Conservation (phyloP, 2,329 filamentous ascomycete genomes). For the Pseudogymnoascus sp. region DNA sequence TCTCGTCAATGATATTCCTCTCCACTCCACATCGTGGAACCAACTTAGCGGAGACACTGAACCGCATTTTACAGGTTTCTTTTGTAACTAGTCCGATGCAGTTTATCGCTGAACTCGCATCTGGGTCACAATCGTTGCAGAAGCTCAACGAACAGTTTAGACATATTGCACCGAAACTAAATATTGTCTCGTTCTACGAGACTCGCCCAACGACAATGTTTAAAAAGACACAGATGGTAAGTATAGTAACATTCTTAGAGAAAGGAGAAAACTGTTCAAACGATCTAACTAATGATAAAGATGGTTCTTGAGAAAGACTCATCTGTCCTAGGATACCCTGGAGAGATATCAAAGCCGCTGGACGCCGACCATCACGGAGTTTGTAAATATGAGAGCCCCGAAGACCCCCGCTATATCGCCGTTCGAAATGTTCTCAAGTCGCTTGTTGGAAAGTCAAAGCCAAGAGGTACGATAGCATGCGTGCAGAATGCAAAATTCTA, state of each 20-base stretch:
- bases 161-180: not conserved
- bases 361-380: conserved; percentile 29
- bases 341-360: conserved; percentile 20
- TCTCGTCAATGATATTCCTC: conserved; percentile 34
- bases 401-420: conserved; percentile 31
- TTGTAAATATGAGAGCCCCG: conserved; percentile 25
- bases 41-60: conserved; percentile 31
- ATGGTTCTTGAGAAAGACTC: conserved; percentile 25
- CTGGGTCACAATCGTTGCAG: conserved; percentile 30
- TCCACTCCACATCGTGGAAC: conserved; percentile 37
- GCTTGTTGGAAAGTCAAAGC: not conserved
- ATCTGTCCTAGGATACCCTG: conserved; percentile 23
- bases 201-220: not conserved
- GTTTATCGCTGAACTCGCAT: conserved; percentile 34
- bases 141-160: conserved; percentile 39
- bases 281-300: not conserved
- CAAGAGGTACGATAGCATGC: not conserved
- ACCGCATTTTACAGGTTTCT: conserved; percentile 30
- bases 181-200: not conserved
- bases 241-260: not conserved
- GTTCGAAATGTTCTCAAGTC: conserved; percentile 22
- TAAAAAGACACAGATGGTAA: not conserved
- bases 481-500: not conserved
- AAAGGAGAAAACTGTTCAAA: not conserved
- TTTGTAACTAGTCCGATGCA: conserved; percentile 26